Conservation (phyloP, 108 stramenopile species). For the Cyclotella distinguenda region DNA sequence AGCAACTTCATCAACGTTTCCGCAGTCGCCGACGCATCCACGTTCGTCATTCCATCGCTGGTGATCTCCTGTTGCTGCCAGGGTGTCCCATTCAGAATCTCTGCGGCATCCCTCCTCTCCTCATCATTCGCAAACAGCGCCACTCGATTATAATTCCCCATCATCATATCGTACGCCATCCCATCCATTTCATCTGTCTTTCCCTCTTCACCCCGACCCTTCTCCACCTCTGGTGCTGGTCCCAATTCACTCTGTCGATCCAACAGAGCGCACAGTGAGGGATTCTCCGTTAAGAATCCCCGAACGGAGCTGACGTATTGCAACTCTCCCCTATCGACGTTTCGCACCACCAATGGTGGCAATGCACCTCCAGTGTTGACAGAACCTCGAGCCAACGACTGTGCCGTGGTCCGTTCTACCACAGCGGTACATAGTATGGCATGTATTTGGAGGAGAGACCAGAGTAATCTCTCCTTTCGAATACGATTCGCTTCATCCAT, state of each 20-base stretch:
- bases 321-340: slow-evolving; percentile 78
- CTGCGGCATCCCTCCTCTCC: slow-evolving; percentile 79
- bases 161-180: slow-evolving; percentile 87
- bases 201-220: slow-evolving; percentile 48
- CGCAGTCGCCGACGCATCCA: slow-evolving; percentile 63
- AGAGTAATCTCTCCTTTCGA: slow-evolving; percentile 79
- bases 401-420: slow-evolving; percentile 60
- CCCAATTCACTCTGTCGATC: slow-evolving; percentile 68
- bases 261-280: slow-evolving; percentile 60
- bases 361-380: slow-evolving; percentile 24
- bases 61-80: slow-evolving; percentile 53
- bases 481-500: slow-evolving; percentile 59
- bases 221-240: slow-evolving; percentile 35
- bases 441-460: slow-evolving; percentile 82
- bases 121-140: slow-evolving; percentile 75
- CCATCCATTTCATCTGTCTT: slow-evolving; percentile 67
- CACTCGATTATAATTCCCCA: slow-evolving; percentile 83
- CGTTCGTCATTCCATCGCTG: slow-evolving; percentile 47
- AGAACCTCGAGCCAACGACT: slow-evolving; percentile 33
- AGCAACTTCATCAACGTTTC: slow-evolving; percentile 66
- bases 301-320: slow-evolving; percentile 84
- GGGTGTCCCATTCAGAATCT: slow-evolving; percentile 73
- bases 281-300: slow-evolving; percentile 65
- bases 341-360: slow-evolving; percentile 73
- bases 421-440: slow-evolving; percentile 85